Evolutionary conservation across 179 eudicot genomes (phyloP).

Genomic region (Drosera spatulata): DNA sequence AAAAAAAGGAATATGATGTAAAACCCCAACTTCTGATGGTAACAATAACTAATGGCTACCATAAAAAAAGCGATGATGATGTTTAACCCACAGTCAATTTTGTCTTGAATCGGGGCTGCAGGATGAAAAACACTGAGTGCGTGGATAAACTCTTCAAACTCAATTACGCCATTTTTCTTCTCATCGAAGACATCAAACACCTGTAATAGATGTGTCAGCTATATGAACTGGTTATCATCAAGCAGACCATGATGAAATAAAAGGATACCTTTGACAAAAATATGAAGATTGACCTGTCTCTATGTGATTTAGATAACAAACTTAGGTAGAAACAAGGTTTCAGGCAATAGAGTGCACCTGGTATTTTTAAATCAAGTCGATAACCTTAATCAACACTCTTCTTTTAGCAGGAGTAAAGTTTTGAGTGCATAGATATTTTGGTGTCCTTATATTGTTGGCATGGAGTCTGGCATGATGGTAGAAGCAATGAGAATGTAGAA

Average conservation of each 20-base stretch:
- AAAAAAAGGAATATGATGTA: background rate
- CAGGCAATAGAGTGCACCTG: too few species aligned
- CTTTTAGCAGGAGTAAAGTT: too few species aligned
- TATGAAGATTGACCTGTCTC: too few species aligned
- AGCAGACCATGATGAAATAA: background rate
- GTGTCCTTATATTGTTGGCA: too few species aligned
- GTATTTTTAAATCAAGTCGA: too few species aligned
- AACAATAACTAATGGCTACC: background rate
- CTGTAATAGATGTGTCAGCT: conserved; percentile 16
- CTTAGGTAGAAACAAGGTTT: too few species aligned
- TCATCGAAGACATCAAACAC: conserved; percentile 78
- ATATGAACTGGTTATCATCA: background rate
- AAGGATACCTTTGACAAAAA: too few species aligned
- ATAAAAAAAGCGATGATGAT: background rate
- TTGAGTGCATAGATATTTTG: too few species aligned
- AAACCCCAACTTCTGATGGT: background rate
- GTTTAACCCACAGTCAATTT: conserved; percentile 40
- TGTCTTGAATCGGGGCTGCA: conserved; percentile 42
- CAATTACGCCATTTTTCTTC: conserved; percentile 64
- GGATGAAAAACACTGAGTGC: conserved; percentile 71
- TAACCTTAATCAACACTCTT: too few species aligned
- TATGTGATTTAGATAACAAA: too few species aligned
- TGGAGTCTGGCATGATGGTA: too few species aligned
- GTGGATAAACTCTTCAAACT: conserved; percentile 70
- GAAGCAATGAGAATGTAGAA: too few species aligned